Evolutionary conservation across 2,329 filamentous ascomycete genomes (phyloP).

Genomic region (Drechmeria coniospora): DNA sequence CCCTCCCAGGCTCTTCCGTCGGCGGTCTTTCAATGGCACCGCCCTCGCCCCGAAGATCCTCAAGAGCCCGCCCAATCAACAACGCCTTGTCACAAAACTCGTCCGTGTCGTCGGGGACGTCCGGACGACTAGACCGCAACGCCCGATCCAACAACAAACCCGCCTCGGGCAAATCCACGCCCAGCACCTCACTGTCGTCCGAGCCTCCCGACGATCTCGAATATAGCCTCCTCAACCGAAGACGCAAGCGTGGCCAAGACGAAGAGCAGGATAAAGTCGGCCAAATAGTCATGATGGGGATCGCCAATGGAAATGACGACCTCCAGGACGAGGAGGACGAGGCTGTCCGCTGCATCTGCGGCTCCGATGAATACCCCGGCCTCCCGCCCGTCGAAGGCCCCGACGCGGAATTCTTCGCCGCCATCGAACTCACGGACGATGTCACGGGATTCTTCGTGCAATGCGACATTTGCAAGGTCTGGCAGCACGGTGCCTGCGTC

Average conservation of each 20-base stretch:
- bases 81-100: constrained; percentile 64
- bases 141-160: constrained; percentile 59
- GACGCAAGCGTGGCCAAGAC: constrained; percentile 60
- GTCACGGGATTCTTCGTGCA: constrained; percentile 92
- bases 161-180: constrained; percentile 61
- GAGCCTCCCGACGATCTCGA: constrained; percentile 51
- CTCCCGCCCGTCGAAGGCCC: constrained; percentile 49
- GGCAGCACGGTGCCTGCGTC: constrained; percentile 96
- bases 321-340: constrained; percentile 73
- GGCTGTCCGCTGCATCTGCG: constrained; percentile 88
- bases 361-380: constrained; percentile 86
- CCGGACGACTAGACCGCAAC: constrained; percentile 58
- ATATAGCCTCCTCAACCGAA: constrained; percentile 58
- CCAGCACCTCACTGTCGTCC: constrained; percentile 57
- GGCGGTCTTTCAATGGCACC: constrained; percentile 37
- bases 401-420: constrained; percentile 40
- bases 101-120: constrained; percentile 66
- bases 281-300: constrained; percentile 29
- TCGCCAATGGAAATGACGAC: constrained; percentile 50
- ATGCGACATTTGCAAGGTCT: constrained; percentile 94
- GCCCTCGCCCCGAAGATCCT: constrained; percentile 69
- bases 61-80: constrained; percentile 71
- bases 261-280: constrained; percentile 37
- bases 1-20: constrained; percentile 11
- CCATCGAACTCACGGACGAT: constrained; percentile 60